Conservation (phyloP, 169 alveolate genomes). For the Babesia caballi region DNA sequence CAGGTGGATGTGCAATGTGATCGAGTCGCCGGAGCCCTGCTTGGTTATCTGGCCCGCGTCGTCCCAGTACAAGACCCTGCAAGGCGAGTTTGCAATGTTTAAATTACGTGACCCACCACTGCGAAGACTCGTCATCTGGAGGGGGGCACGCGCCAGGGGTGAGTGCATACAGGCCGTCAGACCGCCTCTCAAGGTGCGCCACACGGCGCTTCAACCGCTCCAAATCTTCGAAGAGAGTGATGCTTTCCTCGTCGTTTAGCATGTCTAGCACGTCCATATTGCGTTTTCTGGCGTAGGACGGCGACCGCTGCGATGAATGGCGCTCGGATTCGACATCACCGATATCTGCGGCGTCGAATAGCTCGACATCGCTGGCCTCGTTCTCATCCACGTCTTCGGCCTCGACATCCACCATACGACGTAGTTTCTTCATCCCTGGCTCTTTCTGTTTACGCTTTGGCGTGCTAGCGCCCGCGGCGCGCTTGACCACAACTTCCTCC, state of each 20-base stretch:
- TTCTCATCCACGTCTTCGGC: conserved; percentile 37
- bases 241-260: conserved; percentile 5
- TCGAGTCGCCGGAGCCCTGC: conserved; percentile 23
- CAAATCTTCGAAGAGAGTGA: conserved; percentile 17
- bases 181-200: conserved; percentile 28
- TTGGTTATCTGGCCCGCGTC: conserved; percentile 58
- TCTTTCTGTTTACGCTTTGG: not conserved
- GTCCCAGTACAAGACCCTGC: conserved; percentile 56
- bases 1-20: conserved; percentile 45
- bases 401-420: conserved; percentile 15
- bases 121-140: conserved; percentile 48
- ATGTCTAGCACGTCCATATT: not conserved
- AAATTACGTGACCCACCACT: conserved; percentile 16
- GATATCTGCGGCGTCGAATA: not conserved
- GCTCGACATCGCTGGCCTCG: not conserved
- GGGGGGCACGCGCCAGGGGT: conserved; percentile 63
- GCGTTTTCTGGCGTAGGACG: not conserved
- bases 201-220: conserved; percentile 31
- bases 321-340: not conserved
- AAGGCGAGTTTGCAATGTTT: not conserved
- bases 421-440: not conserved
- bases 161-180: not conserved
- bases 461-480: not conserved
- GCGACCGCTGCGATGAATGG: not conserved
- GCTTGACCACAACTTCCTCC: conserved; percentile 17